These are phyloP conservation scores for Trametes maxima DNA, from an alignment of 768 basidiomycete genomes.

Conservation along the genomic window DNA sequence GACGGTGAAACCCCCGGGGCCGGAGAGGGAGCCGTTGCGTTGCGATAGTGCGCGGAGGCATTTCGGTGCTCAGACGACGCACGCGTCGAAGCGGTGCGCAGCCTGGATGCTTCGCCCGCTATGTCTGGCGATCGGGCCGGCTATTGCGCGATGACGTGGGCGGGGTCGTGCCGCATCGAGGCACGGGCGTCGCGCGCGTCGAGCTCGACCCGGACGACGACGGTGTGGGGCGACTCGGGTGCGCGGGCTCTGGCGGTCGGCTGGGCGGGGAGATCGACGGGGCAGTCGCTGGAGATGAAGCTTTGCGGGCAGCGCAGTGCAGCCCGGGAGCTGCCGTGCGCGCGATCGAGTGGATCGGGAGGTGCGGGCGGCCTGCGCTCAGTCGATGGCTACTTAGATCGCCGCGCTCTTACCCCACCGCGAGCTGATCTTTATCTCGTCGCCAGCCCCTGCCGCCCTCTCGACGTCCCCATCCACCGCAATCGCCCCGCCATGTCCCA, in stretches of 20 bases:
- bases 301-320: constrained; percentile 2
- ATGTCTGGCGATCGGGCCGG: not conserved
- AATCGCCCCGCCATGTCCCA: constrained; percentile 53
- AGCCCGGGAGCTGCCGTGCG: constrained; percentile 9
- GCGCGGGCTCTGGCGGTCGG: constrained; percentile 1
- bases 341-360: constrained; percentile 22
- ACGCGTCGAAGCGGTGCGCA: not conserved
- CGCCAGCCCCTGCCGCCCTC: not conserved
- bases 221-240: not conserved
- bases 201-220: constrained; percentile 3
- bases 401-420: not conserved
- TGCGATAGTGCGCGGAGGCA: not conserved
- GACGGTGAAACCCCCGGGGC: too few relatives aligned
- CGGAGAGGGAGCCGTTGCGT: too few relatives aligned
- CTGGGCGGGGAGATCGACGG: constrained; percentile 13
- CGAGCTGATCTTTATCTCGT: constrained; percentile 17
- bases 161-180: constrained; percentile 35
- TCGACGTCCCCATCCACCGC: not conserved
- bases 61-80: not conserved
- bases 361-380: constrained; percentile 5
- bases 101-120: not conserved
- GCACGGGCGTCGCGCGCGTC: constrained; percentile 11
- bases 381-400: constrained; percentile 7
- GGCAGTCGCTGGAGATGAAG: constrained; percentile 17
- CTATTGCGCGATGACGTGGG: constrained; percentile 29